Evolutionary conservation across 768 basidiomycete species (phyloP).

Genomic region (Mycena crocata): DNA sequence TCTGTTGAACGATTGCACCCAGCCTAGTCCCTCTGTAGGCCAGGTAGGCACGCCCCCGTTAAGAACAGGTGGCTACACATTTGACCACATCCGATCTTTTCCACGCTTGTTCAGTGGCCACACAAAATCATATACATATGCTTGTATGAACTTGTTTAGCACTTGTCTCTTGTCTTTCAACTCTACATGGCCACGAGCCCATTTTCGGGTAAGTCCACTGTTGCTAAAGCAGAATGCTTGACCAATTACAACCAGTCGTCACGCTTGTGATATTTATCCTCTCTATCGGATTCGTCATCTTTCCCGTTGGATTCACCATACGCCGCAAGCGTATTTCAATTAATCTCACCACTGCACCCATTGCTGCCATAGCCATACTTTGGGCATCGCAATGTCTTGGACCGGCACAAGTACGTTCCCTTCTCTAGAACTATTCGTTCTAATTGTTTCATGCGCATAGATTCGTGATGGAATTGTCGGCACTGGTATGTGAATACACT

Average conservation of each 20-base stretch:
- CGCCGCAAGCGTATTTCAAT: constrained; percentile 42
- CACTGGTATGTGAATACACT: not conserved
- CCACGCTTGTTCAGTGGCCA: too few species aligned
- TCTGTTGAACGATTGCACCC: too few species aligned
- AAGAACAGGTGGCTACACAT: too few species aligned
- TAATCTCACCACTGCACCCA: constrained; percentile 61
- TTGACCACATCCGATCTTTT: too few species aligned
- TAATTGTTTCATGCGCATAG: constrained; percentile 32
- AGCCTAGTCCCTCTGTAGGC: too few species aligned
- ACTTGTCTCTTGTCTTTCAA: too few species aligned
- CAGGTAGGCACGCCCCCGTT: too few species aligned
- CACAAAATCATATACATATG: too few species aligned
- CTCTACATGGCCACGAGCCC: too few species aligned
- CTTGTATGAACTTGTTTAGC: too few species aligned
- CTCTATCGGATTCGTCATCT: constrained; percentile 61
- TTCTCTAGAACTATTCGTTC: not conserved
- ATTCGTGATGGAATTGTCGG: constrained; percentile 81
- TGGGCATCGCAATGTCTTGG: constrained; percentile 64
- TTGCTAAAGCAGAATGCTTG: not conserved
- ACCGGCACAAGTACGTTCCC: constrained; percentile 39
- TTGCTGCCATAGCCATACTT: constrained; percentile 58
- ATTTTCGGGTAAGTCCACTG: too few species aligned
- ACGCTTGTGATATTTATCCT: constrained; percentile 61
- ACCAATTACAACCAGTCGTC: constrained; percentile 59
- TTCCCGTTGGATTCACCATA: constrained; percentile 49